Percentiles rank a stretch among this genome's conserved stretches.
These are phyloP conservation scores for Glycine soja DNA, from an alignment of 306 rosid genomes.

Conservation along the genomic window DNA sequence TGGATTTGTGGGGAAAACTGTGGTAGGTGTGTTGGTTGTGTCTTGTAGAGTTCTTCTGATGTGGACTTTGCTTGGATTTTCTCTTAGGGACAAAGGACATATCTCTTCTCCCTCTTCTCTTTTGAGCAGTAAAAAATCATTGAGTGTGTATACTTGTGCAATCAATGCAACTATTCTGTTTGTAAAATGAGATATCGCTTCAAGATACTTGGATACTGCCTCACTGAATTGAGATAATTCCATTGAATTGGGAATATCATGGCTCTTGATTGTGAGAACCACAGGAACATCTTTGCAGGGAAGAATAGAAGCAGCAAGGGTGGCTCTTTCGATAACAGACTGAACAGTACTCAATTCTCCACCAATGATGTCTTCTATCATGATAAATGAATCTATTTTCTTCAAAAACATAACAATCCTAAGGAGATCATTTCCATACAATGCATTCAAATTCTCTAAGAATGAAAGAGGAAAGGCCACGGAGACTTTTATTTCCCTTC, in stretches of 20 bases:
- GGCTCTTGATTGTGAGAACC: constrained; percentile 54
- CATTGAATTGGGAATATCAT: constrained; percentile 44
- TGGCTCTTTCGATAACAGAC: constrained; percentile 48
- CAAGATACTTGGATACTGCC: constrained; percentile 52
- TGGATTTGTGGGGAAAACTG: constrained; percentile 65
- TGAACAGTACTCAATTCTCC: constrained; percentile 51
- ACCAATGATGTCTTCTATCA: constrained; percentile 53
- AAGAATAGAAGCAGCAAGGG: constrained; percentile 49
- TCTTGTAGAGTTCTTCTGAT: constrained; percentile 55
- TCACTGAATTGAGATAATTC: constrained; percentile 54
- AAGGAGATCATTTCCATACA: constrained; percentile 44
- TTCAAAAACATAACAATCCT: constrained; percentile 50
- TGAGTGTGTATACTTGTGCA: constrained; percentile 45
- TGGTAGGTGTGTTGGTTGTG: constrained; percentile 45
- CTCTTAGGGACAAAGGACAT: constrained; percentile 51
- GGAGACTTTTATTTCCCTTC: constrained; percentile 53
- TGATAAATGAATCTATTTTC: constrained; percentile 52
- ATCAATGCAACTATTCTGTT: constrained; percentile 53
- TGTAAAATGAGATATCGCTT: constrained; percentile 48
- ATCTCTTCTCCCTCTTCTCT: constrained; percentile 50
- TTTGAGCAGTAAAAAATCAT: constrained; percentile 47
- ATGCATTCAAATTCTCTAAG: constrained; percentile 50
- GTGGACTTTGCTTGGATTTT: constrained; percentile 47
- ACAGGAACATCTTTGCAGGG: constrained; percentile 62
- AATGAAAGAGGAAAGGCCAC: constrained; percentile 61